Percentiles rank a stretch among this genome's conserved stretches.
Conservation (phyloP, 345 rosid species). For the Noccaea bulbosa region DNA sequence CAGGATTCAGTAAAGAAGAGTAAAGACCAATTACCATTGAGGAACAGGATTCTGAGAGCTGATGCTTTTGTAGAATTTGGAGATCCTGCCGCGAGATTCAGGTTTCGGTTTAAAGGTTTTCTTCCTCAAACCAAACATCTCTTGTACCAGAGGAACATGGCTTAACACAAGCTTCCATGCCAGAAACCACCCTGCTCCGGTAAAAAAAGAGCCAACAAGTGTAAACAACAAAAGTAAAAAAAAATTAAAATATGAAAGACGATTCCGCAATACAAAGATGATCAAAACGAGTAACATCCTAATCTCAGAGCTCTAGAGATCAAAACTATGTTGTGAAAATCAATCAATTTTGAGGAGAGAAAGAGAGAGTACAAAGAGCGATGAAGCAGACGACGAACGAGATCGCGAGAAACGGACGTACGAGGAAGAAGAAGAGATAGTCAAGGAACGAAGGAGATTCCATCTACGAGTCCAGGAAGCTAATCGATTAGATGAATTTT, state of each 20-base stretch:
- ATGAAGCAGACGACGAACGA: conserved; percentile 62
- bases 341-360: background rate
- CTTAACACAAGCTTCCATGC: conserved; percentile 91
- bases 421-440: conserved; percentile 44
- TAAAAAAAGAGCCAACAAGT: no score
- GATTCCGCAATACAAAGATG: conserved; percentile 22
- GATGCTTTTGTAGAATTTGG: conserved; percentile 57
- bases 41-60: conserved; percentile 38
- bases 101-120: conserved; percentile 62
- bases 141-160: conserved; percentile 86
- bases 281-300: background rate
- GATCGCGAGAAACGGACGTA: conserved; percentile 68
- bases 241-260: background rate
- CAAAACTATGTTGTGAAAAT: background rate
- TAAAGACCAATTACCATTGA: conserved; percentile 35
- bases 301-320: background rate
- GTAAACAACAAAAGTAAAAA: background rate
- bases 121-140: conserved; percentile 74
- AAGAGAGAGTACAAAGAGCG: conserved; percentile 48
- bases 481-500: background rate
- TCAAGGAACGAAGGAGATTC: conserved; percentile 41
- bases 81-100: conserved; percentile 48
- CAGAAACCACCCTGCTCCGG: conserved; percentile 69
- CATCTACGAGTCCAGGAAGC: conserved; percentile 18
- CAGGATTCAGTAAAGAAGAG: background rate